phyloP scores from a whole-genome alignment of 2,329 filamentous ascomycete genomes.

The Salinomyces thailandicus region DNA sequence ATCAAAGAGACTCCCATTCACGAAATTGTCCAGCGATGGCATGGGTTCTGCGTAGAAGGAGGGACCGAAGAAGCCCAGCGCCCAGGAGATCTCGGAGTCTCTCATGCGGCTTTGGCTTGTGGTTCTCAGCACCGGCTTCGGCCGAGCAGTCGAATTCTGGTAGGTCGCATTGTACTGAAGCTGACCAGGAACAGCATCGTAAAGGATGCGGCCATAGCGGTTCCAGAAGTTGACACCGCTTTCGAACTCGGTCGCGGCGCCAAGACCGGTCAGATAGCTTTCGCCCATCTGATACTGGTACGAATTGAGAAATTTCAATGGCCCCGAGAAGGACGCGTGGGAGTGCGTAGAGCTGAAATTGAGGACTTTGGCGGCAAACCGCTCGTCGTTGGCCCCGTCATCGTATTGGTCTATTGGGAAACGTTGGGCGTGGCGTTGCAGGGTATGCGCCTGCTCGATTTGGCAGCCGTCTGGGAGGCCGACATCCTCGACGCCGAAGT shows the following conservation, averaged over 20 bases:
- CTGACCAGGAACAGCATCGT: slow-evolving; percentile 39
- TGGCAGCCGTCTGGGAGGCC: slow-evolving; percentile 46
- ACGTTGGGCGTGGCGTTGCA: slow-evolving; percentile 47
- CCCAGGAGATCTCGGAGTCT: slow-evolving; percentile 46
- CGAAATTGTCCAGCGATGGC: slow-evolving; percentile 31
- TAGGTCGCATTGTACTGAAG: slow-evolving; percentile 41
- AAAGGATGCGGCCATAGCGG: slow-evolving; percentile 43
- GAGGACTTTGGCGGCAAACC: slow-evolving; percentile 40
- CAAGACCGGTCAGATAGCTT: slow-evolving; percentile 38
- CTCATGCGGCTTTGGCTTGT: slow-evolving; percentile 45
- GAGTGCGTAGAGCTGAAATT: slow-evolving; percentile 34
- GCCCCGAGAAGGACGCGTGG: slow-evolving; percentile 32
- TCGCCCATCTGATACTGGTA: slow-evolving; percentile 40
- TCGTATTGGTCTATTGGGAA: slow-evolving; percentile 39
- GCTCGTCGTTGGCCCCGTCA: slow-evolving; percentile 40
- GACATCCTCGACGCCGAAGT: slow-evolving; percentile 39
- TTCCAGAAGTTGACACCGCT: slow-evolving; percentile 32
- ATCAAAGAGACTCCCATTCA: slow-evolving; percentile 32
- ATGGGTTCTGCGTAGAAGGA: slow-evolving; percentile 32
- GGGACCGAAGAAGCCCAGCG: slow-evolving; percentile 43
- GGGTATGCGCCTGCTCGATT: slow-evolving; percentile 43
- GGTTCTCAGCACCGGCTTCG: slow-evolving; percentile 43
- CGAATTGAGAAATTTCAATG: slow-evolving; percentile 43
- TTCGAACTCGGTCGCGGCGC: slow-evolving; percentile 41
- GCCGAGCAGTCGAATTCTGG: slow-evolving; percentile 36